Percentiles rank a stretch among this genome's conserved stretches.
Conservation (phyloP, 2,329 filamentous ascomycete genomes). For the Verticillium longisporum region DNA sequence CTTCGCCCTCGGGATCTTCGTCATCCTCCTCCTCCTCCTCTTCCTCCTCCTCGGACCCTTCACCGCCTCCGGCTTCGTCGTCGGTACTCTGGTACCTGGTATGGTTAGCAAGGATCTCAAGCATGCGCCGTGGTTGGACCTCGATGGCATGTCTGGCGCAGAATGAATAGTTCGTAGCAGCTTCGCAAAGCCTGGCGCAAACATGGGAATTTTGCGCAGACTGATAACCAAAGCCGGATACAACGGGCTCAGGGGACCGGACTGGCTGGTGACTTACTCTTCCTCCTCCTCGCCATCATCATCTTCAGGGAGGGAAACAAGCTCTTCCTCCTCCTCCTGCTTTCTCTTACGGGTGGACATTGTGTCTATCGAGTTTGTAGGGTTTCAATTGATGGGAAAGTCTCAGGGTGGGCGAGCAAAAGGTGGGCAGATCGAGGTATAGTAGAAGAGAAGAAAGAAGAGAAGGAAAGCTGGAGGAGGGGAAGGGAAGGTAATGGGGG, state of each 20-base stretch:
- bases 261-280: slow-evolving; percentile 34
- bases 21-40: slow-evolving; percentile 23
- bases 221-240: background rate
- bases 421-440: slow-evolving; percentile 6
- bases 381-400: slow-evolving; percentile 18
- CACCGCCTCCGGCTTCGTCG: slow-evolving; percentile 30
- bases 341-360: slow-evolving; percentile 49
- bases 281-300: slow-evolving; percentile 46
- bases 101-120: background rate
- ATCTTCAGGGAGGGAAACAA: slow-evolving; percentile 46
- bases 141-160: background rate
- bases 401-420: background rate
- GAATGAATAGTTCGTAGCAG: background rate
- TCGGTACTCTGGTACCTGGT: slow-evolving; percentile 30
- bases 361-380: slow-evolving; percentile 10
- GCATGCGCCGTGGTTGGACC: background rate
- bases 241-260: background rate
- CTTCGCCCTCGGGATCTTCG: slow-evolving; percentile 13
- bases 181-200: background rate
- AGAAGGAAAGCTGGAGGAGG: slow-evolving; percentile 6
- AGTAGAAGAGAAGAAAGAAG: slow-evolving; percentile 5
- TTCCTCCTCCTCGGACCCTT: slow-evolving; percentile 29
- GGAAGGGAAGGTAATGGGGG: slow-evolving; percentile 6
- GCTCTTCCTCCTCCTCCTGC: slow-evolving; percentile 46
- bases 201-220: too few relatives aligned